Base-by-base conservation (phyloP, 371 early-diverging fungal species). In the Mucor piriformis region DNA sequence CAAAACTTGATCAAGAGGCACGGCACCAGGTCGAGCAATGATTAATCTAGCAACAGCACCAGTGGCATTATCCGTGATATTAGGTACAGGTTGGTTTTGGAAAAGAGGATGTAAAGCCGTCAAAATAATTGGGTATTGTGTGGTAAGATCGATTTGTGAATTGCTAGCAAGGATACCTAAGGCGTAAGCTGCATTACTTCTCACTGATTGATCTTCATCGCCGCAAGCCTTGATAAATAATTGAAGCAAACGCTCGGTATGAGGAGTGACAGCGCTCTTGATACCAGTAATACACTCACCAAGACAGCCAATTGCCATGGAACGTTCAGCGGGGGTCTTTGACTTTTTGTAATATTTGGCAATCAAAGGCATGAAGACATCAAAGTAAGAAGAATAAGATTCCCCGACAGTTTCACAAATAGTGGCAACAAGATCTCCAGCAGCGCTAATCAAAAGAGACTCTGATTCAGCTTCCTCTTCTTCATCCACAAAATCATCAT, bases 301-400 rank as follows among this genome's bases (percentile, higher is more conserved):
- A 25, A 96, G 69, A 40, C 89, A 89, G 5, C 95, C 96, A 46
- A 94, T 82, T 4, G 94, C 90, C 93, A 95, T 94, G 23, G 92
- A 88, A 24, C 96, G 88, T 61, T 96, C 95, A 34, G 87, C 74
- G 16, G 83, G 64, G 2, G 90, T 75, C 58, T 85, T 78, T 4
- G 89, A 79, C 64, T 83, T 82, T 68, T 92, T 92, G 72, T 88
- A 92, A 73, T 92, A 93, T 63, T 87, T 90, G 21, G 83, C 77
- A 54, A 95, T 88, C 34, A 87, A 78, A n/a, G 93, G 94, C 57
- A 91, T 71, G 67, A 93, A 94, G 16, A 84, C 81, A 52, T 87
- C 79, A 70, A 91, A 87, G 72, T 85, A 87, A 1, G 81, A 79
- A 16, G 83, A 83, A 62, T 94, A 96, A 20, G 79, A 76, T 4